Evolutionary conservation across 495 filamentous ascomycete genomes (phyloP), one percentile per base, ranked within the genome.

Genomic region (Aspergillus wentii): DNA sequence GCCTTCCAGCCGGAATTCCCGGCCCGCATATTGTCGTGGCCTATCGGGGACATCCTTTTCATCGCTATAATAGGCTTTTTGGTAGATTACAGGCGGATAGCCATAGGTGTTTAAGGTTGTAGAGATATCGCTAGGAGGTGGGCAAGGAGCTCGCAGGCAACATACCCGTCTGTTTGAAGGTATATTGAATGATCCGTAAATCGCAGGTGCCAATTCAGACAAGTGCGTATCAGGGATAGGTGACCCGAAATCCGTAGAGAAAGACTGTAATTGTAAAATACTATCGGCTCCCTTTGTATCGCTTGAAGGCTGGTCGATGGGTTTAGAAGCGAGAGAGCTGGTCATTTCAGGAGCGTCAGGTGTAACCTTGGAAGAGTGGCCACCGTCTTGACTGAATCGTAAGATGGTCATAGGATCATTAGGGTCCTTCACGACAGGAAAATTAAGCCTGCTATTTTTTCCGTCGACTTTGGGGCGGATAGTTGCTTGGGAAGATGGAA

Each of bases 61-160:
- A n/a, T 87, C 69, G 43, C 88, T 85, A 51, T 95, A 97, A 49
- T 82, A 89, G 11, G 90, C 80, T 51, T 89, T 83, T 54, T 87
- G 86, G 45, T 96, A 94, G 31, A 95, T 73, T 16, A 85, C 69
- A 29, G 69, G 62, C 44, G 72, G 72, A 8, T 66, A 56, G 13
- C 54, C 62, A 39, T 58, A 46, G n/a, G 52, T 39, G 43, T 51
- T 30, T 9, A 69, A 41, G 3, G 57, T 65, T 19, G 53, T 49
- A 4, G 29, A 34, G 8, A 64, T 50, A 9, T 68, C 59, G 1
- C 26, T 48, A n/a, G 53, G 31, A 3, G 39, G 41, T 7, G 65
- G 67, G 23, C 58, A 51, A 1, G 54, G 22, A 15, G 33, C 39
- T 23, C 42, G 54, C 29, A 60, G 56, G 33, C 54, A 58, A 29